A percentile compares a stretch with the other conserved stretches of the same genome.
Evolutionary conservation across 164 flowering plant species (phyloP).

Genomic region (Akebia trifoliata): DNA sequence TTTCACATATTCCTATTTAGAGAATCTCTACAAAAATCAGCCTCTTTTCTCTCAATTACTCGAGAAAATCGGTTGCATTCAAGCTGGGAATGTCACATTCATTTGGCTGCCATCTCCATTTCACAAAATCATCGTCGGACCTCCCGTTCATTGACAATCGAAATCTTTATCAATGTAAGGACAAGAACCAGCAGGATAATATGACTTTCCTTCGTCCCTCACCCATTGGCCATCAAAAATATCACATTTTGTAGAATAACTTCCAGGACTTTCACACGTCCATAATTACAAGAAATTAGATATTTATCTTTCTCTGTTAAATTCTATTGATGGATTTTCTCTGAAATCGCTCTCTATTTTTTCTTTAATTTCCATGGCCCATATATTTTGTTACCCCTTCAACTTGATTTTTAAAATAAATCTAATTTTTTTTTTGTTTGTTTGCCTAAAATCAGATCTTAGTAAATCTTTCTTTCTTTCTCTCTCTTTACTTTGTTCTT

Average conservation of each 20-base stretch:
- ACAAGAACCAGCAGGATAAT: no score
- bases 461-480: no score
- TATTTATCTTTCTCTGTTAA: not conserved
- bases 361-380: no score
- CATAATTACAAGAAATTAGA: conserved; percentile 9
- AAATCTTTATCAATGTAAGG: conserved; percentile 64
- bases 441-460: no score
- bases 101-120: no score
- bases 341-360: conserved; percentile 3
- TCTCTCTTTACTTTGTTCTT: no score
- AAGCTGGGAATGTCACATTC: no score
- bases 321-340: not conserved
- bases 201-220: no score
- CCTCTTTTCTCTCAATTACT: conserved; percentile 64
- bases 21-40: conserved; percentile 77
- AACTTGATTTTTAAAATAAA: no score
- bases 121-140: conserved; percentile 52
- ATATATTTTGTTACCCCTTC: no score
- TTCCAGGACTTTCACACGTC: conserved; percentile 2
- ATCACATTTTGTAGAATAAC: conserved; percentile 40
- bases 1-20: conserved; percentile 93
- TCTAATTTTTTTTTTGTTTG: no score
- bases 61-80: conserved; percentile 63
- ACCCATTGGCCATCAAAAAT: no score
- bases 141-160: conserved; percentile 61